Evolutionary conservation across 2,329 filamentous ascomycete genomes (phyloP).

Genomic region (Cercospora beticola): DNA sequence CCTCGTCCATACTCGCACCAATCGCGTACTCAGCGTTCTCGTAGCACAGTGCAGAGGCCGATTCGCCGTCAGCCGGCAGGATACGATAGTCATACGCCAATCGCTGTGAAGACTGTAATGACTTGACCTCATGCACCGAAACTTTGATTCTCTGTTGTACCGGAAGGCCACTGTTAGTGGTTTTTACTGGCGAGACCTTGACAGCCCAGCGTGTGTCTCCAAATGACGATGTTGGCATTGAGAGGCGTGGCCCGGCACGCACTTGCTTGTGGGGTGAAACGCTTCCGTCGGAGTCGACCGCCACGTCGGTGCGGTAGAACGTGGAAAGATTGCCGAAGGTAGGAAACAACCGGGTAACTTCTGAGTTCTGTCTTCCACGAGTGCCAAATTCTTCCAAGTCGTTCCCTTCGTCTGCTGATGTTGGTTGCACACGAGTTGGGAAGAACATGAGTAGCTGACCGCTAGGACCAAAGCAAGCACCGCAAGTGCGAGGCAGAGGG

Average conservation of each 20-base stretch:
- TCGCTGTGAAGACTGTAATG: constrained; percentile 74
- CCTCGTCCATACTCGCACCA: constrained; percentile 66
- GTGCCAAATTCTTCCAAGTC: constrained; percentile 41
- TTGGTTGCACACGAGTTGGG: constrained; percentile 53
- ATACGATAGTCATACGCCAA: constrained; percentile 80
- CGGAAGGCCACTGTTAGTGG: constrained; percentile 12
- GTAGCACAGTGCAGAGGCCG: constrained; percentile 67
- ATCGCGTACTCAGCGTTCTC: constrained; percentile 80
- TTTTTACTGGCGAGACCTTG: constrained; percentile 37
- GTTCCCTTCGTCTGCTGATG: constrained; percentile 22
- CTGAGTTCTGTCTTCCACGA: constrained; percentile 63
- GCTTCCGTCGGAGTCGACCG: constrained; percentile 17
- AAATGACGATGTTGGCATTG: constrained; percentile 49
- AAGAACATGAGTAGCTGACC: constrained; percentile 61
- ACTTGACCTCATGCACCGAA: constrained; percentile 68
- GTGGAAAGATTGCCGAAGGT: constrained; percentile 33
- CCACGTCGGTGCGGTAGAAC: constrained; percentile 1
- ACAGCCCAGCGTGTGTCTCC: constrained; percentile 35
- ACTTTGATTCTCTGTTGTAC: constrained; percentile 65
- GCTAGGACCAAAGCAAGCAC: constrained; percentile 58
- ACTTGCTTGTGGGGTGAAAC: not conserved
- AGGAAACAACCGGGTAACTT: constrained; percentile 39
- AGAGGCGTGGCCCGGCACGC: constrained; percentile 42
- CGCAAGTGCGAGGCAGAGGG: constrained; percentile 59
- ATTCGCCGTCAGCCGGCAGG: constrained; percentile 66